Percentiles rank a stretch among this genome's conserved stretches.
phyloP scores from a whole-genome alignment of 2,329 filamentous ascomycete species.

The Triangularia setosa region DNA sequence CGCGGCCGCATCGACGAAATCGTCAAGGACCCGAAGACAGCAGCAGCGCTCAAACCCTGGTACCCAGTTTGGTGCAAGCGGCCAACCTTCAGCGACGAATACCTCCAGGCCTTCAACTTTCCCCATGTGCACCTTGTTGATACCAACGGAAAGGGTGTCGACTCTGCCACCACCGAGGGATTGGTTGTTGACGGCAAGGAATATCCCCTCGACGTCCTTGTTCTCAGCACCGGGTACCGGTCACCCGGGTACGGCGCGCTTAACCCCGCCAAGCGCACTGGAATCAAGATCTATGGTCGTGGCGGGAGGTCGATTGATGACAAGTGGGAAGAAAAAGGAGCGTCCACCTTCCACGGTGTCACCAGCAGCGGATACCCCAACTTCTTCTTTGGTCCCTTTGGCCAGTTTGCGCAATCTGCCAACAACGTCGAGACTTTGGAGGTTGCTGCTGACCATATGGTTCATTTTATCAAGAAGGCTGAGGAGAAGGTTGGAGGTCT shows the following conservation, averaged over 20 bases:
- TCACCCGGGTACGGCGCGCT: constrained; percentile 26
- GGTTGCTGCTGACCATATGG: constrained; percentile 38
- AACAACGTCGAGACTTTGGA: constrained; percentile 40
- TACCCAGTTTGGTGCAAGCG: constrained; percentile 62
- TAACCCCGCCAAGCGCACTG: constrained; percentile 19
- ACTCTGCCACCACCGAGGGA: constrained; percentile 41
- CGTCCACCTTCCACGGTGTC: constrained; percentile 51
- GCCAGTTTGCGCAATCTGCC: constrained; percentile 38
- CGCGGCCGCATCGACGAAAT: constrained; percentile 44
- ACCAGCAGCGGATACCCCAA: constrained; percentile 51
- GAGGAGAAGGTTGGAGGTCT: constrained; percentile 22
- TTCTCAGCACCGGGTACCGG: constrained; percentile 37
- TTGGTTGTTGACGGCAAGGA: constrained; percentile 45
- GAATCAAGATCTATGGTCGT: constrained; percentile 40
- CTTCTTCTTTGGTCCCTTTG: constrained; percentile 43
- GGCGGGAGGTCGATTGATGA: constrained; percentile 41
- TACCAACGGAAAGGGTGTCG: constrained; percentile 51
- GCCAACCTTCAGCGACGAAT: constrained; percentile 58
- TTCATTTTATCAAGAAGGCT: constrained; percentile 34
- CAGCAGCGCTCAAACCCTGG: constrained; percentile 53
- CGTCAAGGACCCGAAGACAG: constrained; percentile 51
- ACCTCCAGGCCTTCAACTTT: constrained; percentile 55
- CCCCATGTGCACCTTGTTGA: constrained; percentile 57
- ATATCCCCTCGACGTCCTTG: constrained; percentile 39
- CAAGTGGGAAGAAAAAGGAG: constrained; percentile 40